Evolutionary conservation across 192 early-diverging fungal species (phyloP).

Genomic region (Entrophospora sp.): DNA sequence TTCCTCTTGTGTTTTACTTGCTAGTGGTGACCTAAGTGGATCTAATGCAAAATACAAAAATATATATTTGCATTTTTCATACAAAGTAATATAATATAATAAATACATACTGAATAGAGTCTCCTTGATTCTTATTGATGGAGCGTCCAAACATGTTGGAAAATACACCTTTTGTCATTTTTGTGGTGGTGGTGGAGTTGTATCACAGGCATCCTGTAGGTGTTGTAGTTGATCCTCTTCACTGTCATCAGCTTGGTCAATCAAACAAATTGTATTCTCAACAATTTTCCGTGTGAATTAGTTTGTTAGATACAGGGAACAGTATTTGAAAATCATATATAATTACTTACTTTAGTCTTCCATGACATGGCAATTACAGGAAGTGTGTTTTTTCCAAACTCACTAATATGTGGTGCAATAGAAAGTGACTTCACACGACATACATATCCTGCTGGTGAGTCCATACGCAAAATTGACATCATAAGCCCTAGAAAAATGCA

Average conservation of each 20-base stretch:
- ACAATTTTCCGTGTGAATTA: conserved; percentile 13
- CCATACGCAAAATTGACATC: neutral
- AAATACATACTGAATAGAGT: conserved; percentile 1
- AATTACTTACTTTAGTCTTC: conserved; percentile 7
- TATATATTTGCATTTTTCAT: neutral
- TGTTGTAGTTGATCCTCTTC: conserved; percentile 13
- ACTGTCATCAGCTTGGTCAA: conserved; percentile 10
- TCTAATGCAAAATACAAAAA: conserved; percentile 13
- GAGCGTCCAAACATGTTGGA: conserved; percentile 7
- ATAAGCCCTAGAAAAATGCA: conserved; percentile 18
- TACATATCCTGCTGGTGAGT: conserved; percentile 19
- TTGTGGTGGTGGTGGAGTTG: conserved; percentile 10
- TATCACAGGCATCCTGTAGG: conserved; percentile 11
- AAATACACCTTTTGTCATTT: neutral
- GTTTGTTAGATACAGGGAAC: conserved; percentile 1
- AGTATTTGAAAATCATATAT: conserved; percentile 9
- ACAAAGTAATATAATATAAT: neutral
- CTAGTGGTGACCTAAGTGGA: neutral
- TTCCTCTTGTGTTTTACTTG: conserved; percentile 6
- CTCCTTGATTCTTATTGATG: neutral
- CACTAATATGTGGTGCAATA: conserved; percentile 2
- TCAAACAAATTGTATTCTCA: conserved; percentile 13
- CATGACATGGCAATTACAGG: neutral
- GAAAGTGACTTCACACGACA: neutral
- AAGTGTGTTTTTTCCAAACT: conserved; percentile 9